phyloP scores from a whole-genome alignment of 192 early-diverging fungal genomes.

The Backusella tuberculispora region DNA sequence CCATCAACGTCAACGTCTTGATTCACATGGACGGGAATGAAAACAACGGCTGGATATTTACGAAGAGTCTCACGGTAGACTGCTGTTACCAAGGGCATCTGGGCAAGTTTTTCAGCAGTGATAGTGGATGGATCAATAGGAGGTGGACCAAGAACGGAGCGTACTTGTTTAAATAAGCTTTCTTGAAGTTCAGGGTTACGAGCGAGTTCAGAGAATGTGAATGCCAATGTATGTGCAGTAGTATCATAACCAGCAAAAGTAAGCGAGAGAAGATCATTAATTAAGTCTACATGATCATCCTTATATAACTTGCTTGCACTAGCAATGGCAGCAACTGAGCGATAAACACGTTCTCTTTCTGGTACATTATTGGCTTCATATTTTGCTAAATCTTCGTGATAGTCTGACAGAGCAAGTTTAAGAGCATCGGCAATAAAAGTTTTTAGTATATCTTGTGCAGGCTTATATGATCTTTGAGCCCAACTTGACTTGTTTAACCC shows the following conservation, averaged over 20 bases:
- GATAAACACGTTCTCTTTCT: background rate
- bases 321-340: conserved; percentile 29
- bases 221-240: conserved; percentile 51
- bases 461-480: conserved; percentile 33
- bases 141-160: conserved; percentile 35
- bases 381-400: background rate
- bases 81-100: conserved; percentile 33
- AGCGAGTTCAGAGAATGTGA: conserved; percentile 48
- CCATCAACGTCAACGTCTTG: conserved; percentile 30
- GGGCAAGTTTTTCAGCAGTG: conserved; percentile 36
- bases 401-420: background rate
- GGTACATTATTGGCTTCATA: conserved; percentile 3
- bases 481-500: conserved; percentile 37
- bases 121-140: conserved; percentile 22
- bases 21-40: conserved; percentile 39
- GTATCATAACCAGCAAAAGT: conserved; percentile 63
- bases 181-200: conserved; percentile 47
- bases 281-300: conserved; percentile 36
- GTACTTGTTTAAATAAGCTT: conserved; percentile 46
- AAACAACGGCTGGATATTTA: conserved; percentile 42
- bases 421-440: conserved; percentile 36
- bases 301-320: conserved; percentile 26
- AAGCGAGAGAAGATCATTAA: conserved; percentile 52
- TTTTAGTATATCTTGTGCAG: conserved; percentile 34
- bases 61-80: conserved; percentile 42